Evolutionary conservation across 805 yeast genomes (phyloP), one percentile per base, ranked within the genome.

Genomic region (Ogataea saltuana): DNA sequence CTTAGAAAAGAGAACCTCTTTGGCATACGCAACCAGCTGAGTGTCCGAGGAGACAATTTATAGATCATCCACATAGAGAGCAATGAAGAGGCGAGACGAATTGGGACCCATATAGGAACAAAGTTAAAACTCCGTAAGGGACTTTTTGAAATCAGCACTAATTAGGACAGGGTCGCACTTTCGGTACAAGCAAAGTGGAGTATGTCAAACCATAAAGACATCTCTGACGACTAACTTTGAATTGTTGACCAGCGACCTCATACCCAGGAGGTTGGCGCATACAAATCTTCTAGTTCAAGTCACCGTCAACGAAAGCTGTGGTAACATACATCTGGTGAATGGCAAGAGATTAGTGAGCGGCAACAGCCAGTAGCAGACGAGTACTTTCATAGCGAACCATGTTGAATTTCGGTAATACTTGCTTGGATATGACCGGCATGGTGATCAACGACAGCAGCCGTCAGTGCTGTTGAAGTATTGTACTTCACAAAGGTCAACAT

Each of bases 161-260:
- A 19, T 11, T 2, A 41, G 13, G 3, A 33, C 39, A n/a, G 33
- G 11, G 19, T 17, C 27, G 33, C 18, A 33, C 22, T 33, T 41
- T 13, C 4, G 6, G 13, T 39, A 21, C 32, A 35, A 39, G 28
- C 42, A 39, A n/a, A 36, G 27, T 3, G 40, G 40, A 19, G 40
- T 13, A 9, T 36, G 40, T 36, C 4, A 36, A 9, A 13, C 29
- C 31, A 36, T 36, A 36, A 13, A 36, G 15, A 22, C 40, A 18
- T 15, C 25, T 36, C 18, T 17, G 12, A 6, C 30, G 31, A 8
- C 31, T 8, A 12, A 28, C 17, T n/a, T 28, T 15, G 12, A 8
- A 6, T 6, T 6, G 31, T 28, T 28, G n/a, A n/a, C n/a, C n/a
- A n/a, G n/a, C 17, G 12, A 8, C n/a, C 15, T 28, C 31, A 12